Percentiles rank a stretch among this genome's conserved stretches.
phyloP scores from a whole-genome alignment of 345 rosid species.

The Pelargonium nanum region DNA sequence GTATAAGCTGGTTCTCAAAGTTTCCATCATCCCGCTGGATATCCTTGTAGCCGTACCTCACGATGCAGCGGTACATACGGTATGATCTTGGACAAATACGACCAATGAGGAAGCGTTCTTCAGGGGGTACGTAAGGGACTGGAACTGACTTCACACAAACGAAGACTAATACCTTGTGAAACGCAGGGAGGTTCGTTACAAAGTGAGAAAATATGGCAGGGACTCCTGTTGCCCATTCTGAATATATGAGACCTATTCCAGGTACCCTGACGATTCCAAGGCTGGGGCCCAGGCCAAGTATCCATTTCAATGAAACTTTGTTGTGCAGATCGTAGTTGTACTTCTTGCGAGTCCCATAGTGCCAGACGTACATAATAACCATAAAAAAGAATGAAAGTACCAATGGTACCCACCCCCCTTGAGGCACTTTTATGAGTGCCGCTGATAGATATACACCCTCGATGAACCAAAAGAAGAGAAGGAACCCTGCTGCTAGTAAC shows the following conservation, averaged over 20 bases:
- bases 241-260: constrained; percentile 86
- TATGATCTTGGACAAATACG: constrained; percentile 87
- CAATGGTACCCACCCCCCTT: constrained; percentile 89
- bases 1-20: constrained; percentile 76
- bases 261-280: constrained; percentile 95
- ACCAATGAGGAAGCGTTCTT: constrained; percentile 90
- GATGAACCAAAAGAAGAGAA: constrained; percentile 52
- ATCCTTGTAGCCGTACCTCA: constrained; percentile 93
- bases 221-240: constrained; percentile 87
- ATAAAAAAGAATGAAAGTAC: constrained; percentile 58
- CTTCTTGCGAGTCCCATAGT: constrained; percentile 81
- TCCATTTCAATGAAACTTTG: constrained; percentile 88
- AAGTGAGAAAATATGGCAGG: constrained; percentile 95
- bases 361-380: constrained; percentile 83
- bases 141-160: constrained; percentile 96
- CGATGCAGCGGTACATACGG: constrained; percentile 91
- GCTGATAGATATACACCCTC: constrained; percentile 88
- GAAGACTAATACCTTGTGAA: constrained; percentile 80
- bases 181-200: constrained; percentile 89
- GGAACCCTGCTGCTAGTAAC: constrained; percentile 47
- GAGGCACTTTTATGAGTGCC: constrained; percentile 63
- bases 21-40: constrained; percentile 67
- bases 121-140: constrained; percentile 74
- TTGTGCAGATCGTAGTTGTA: constrained; percentile 87
- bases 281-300: constrained; percentile 88